phyloP scores from a whole-genome alignment of 176 grass and related monocot species.

The Avena atlantica region DNA sequence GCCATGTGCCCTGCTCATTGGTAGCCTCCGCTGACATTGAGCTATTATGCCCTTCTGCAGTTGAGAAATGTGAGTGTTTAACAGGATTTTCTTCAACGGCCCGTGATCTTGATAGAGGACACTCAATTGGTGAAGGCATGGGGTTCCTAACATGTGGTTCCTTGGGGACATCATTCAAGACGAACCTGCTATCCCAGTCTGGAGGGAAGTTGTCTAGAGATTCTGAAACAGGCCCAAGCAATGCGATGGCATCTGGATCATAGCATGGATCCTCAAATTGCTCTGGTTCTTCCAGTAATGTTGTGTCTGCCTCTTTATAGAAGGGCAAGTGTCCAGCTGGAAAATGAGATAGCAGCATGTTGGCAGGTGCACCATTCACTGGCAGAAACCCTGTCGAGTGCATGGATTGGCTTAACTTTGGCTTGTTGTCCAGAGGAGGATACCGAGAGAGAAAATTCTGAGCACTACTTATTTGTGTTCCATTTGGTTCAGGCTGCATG shows the following conservation, averaged over 20 bases:
- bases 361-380: slow-evolving; percentile 38
- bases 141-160: slow-evolving; percentile 55
- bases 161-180: slow-evolving; percentile 53
- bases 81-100: slow-evolving; percentile 60
- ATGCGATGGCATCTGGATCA: slow-evolving; percentile 75
- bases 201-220: slow-evolving; percentile 67
- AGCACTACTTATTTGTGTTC: slow-evolving; percentile 52
- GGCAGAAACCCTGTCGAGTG: slow-evolving; percentile 55
- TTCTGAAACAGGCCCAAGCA: slow-evolving; percentile 85
- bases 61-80: slow-evolving; percentile 36
- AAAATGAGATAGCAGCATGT: slow-evolving; percentile 45
- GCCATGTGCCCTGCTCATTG: slow-evolving; percentile 79
- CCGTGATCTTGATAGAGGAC: slow-evolving; percentile 66
- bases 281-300: slow-evolving; percentile 66
- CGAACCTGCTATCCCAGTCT: slow-evolving; percentile 58
- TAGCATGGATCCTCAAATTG: slow-evolving; percentile 95
- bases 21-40: slow-evolving; percentile 52
- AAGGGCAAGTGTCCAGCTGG: slow-evolving; percentile 57
- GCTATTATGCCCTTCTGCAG: slow-evolving; percentile 42
- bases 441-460: slow-evolving; percentile 52
- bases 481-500: slow-evolving; percentile 45
- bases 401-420: slow-evolving; percentile 46
- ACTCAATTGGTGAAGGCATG: slow-evolving; percentile 84
- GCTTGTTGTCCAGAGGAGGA: slow-evolving; percentile 59
- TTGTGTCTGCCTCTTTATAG: slow-evolving; percentile 51